Conservation (phyloP, 2,329 filamentous ascomycete genomes). For the Epichloe amarillans region DNA sequence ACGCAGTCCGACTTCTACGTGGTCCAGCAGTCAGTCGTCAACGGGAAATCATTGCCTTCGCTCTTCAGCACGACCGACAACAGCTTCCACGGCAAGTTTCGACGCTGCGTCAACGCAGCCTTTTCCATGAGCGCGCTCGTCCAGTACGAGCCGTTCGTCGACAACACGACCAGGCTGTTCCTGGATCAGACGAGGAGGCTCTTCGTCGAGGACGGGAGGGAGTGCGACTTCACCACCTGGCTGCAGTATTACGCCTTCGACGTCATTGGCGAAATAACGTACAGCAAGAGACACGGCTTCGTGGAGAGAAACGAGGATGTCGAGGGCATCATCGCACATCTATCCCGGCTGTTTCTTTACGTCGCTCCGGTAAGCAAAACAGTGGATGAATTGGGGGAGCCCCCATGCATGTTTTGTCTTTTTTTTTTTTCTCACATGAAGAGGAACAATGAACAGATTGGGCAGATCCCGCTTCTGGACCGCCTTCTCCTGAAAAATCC, state of each 20-base stretch:
- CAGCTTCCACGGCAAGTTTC: not conserved
- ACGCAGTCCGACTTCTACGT: not conserved
- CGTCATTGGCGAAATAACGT: conserved; percentile 36
- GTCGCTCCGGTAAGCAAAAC: conserved; percentile 10
- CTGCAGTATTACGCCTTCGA: conserved; percentile 36
- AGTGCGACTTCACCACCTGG: conserved; percentile 42
- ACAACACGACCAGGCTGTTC: not conserved
- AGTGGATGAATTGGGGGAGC: no score
- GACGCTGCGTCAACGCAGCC: not conserved
- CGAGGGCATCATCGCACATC: conserved; percentile 21
- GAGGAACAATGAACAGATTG: conserved; percentile 7
- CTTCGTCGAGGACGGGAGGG: not conserved
- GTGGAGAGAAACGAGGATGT: conserved; percentile 32
- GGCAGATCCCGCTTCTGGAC: conserved; percentile 11
- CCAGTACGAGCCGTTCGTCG: not conserved
- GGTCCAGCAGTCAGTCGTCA: not conserved
- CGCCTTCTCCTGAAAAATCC: conserved; percentile 35
- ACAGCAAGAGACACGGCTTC: conserved; percentile 26
- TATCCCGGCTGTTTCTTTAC: conserved; percentile 6
- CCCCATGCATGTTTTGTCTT: no score
- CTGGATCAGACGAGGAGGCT: not conserved
- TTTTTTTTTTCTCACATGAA: no score
- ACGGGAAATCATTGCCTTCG: not conserved
- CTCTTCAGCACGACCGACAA: not conserved
- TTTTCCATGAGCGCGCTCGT: not conserved